Evolutionary conservation across 805 yeast genomes (phyloP), one percentile per base, ranked within the genome.

Genomic region (Debaryomyces tyrocola): DNA sequence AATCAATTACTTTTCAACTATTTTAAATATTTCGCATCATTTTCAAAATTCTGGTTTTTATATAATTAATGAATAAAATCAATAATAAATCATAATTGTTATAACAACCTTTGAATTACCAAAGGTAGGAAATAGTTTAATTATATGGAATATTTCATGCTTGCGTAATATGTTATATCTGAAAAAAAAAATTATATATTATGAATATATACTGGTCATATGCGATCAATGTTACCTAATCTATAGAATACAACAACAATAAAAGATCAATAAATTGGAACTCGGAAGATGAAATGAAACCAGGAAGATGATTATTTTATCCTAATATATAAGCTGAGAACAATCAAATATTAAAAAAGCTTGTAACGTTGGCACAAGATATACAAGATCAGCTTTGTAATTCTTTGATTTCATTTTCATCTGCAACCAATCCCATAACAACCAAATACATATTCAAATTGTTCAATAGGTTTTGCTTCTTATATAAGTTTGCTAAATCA

Each of bases 341-440:
- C 14, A 37, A 18, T 20, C 28, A 18, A 37, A 37, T 17, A 17
- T 17, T 11, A n/a, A 20, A 37, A 20, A 37, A 35, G 7, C 20
- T 12, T n/a, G 7, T 9, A 17, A 35, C 5, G 20, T 35, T 20
- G 20, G 18, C 18, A 21, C 7, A 4, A 18, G 4, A 37, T 10
- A 14, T 37, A n/a, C 2, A 20, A 20, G 6, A 20, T 36, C 36
- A 50, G 15, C 35, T 43, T 49, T 57, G 59, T 9, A 91, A 74
- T 69, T 90, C 97, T 36, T 85, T 80, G 60, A 91, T 91, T 64
- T 89, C 97, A 46, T 83, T 85, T 57, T 89, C 94, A 54, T 88
- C 87, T 5, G 97, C 96, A 49, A 87, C 89, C 53, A 92, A 78
- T 6, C 99, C 99, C 95, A 92, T 90, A 40, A 91, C 97, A 57